A percentile compares a stretch with the other conserved stretches of the same genome.
These are phyloP conservation scores for Hylodesmum podocarpum DNA, from an alignment of 306 rosid species.

Conservation along the genomic window DNA sequence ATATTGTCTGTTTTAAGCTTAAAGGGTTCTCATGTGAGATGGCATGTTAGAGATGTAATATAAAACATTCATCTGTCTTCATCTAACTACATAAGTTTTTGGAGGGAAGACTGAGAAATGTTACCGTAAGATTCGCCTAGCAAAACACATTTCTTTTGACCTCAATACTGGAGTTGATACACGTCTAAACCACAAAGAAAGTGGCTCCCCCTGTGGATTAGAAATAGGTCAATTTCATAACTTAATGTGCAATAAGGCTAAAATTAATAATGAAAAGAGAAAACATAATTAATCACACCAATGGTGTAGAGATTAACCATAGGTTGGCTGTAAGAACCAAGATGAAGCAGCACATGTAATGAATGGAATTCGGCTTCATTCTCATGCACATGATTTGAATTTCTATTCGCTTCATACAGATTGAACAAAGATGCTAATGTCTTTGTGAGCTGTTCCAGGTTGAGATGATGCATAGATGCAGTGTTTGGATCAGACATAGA, in stretches of 20 bases:
- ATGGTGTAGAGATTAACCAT: conserved; percentile 55
- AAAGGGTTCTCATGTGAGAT: background rate
- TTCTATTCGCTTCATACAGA: conserved; percentile 63
- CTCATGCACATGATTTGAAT: conserved; percentile 43
- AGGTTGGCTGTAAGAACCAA: conserved; percentile 64
- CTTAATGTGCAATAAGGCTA: conserved; percentile 26
- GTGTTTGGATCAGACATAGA: conserved; percentile 50
- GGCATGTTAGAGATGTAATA: background rate
- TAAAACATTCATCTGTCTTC: background rate
- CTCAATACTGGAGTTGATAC: conserved; percentile 52
- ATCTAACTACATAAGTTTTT: background rate
- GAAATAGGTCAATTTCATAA: conserved; percentile 37
- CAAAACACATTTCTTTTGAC: conserved; percentile 87
- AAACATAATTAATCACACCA: conserved; percentile 25
- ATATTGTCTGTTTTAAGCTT: background rate
- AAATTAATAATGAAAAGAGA: conserved; percentile 9
- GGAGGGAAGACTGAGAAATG: background rate
- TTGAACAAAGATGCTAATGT: conserved; percentile 64
- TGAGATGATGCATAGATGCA: conserved; percentile 77
- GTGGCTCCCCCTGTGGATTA: conserved; percentile 76
- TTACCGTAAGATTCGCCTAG: conserved; percentile 75
- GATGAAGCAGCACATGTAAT: conserved; percentile 84
- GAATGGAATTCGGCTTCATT: conserved; percentile 89
- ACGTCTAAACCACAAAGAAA: conserved; percentile 73
- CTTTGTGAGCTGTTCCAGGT: conserved; percentile 89